Evolutionary conservation across 2,329 filamentous ascomycete species (phyloP).

Genomic region (Aquanectria penicillioides): DNA sequence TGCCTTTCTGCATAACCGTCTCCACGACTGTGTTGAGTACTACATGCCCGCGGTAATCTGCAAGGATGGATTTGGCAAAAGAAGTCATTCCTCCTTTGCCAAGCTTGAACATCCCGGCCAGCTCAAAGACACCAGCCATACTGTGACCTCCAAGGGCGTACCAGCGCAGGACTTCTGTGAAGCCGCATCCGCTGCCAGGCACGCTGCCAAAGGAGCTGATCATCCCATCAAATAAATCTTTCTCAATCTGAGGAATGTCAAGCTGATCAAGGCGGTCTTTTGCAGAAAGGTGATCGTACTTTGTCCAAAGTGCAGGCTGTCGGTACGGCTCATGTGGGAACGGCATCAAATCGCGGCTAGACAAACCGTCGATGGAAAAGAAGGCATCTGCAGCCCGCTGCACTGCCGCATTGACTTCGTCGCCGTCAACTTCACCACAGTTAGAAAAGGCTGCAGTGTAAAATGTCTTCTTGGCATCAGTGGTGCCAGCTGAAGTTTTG

Average conservation of each 20-base stretch:
- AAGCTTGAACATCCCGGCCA: conserved; percentile 25
- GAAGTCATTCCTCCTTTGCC: conserved; percentile 34
- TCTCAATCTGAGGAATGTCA: conserved; percentile 26
- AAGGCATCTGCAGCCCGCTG: conserved; percentile 38
- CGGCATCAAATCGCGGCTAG: conserved; percentile 46
- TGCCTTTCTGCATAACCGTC: neutral
- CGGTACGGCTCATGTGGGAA: conserved; percentile 47
- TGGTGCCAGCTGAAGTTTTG: conserved; percentile 25
- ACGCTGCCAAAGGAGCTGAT: conserved; percentile 26
- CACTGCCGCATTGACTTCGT: neutral
- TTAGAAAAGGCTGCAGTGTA: conserved; percentile 6
- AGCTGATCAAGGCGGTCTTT: conserved; percentile 44
- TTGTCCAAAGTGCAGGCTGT: conserved; percentile 39
- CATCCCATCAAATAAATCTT: conserved; percentile 29
- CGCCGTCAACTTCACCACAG: neutral
- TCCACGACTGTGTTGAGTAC: conserved; percentile 19
- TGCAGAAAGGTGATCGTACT: conserved; percentile 38
- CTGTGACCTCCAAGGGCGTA: conserved; percentile 27
- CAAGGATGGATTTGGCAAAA: conserved; percentile 12
- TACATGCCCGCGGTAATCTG: conserved; percentile 16
- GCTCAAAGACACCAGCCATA: conserved; percentile 24
- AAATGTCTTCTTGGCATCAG: conserved; percentile 8
- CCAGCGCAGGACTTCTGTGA: conserved; percentile 31
- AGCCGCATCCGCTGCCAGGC: conserved; percentile 3
- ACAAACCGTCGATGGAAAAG: conserved; percentile 44